Evolutionary conservation across 306 rosid genomes (phyloP).

Genomic region (Calophaca sinica): DNA sequence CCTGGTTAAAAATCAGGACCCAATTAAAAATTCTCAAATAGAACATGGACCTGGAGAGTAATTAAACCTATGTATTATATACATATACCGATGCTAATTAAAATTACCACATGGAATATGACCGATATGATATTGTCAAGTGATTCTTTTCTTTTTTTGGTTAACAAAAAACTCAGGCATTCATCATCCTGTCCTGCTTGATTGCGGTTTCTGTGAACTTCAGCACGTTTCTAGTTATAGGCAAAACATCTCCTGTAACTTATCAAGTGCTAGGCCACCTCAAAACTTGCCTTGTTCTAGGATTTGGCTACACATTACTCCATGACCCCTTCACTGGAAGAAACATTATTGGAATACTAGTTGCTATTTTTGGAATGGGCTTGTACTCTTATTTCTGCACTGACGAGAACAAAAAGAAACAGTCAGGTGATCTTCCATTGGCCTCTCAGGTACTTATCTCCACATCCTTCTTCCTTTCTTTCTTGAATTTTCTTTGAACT

Average conservation of each 20-base stretch:
- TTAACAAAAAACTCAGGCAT: conserved; percentile 58
- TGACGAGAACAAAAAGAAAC: conserved; percentile 82
- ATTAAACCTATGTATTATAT: no score
- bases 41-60: no score
- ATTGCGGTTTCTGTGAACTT: conserved; percentile 92
- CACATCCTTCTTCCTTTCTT: conserved; percentile 3
- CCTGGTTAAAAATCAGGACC: no score
- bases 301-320: conserved; percentile 88
- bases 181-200: conserved; percentile 81
- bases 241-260: conserved; percentile 94
- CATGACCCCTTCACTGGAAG: conserved; percentile 92
- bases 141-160: neutral
- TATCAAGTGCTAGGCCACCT: conserved; percentile 95
- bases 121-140: no score
- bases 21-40: no score
- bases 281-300: conserved; percentile 91
- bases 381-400: conserved; percentile 85
- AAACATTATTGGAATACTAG: conserved; percentile 78
- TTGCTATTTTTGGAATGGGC: conserved; percentile 86
- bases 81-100: no score
- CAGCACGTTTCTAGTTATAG: conserved; percentile 89
- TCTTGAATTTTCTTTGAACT: neutral
- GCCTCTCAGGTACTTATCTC: conserved; percentile 65
- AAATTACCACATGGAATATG: no score
- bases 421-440: conserved; percentile 57